Base-by-base conservation (phyloP, 2,329 filamentous ascomycete species). In the Diaporthe sp. region DNA sequence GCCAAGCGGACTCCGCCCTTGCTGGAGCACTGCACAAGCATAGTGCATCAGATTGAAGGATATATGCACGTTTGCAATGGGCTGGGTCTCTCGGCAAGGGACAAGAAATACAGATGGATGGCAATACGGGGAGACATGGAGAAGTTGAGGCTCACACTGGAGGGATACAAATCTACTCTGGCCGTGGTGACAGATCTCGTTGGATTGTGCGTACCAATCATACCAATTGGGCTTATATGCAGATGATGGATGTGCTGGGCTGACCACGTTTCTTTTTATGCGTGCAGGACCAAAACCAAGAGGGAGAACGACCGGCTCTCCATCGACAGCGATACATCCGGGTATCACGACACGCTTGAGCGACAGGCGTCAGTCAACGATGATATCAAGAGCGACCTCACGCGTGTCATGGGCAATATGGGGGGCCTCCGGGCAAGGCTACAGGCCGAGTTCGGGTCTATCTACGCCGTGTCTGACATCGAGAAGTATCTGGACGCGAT, bases 401-500 rank as follows among this genome's bases (percentile, higher is more conserved):
- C 80, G 2, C 80, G 78, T 17, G 78, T 85, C 8, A 77, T 84
- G 10, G 80, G 81, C 22, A 81, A 83, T 61, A 83, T 86, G 77
- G 78, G 79, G 67, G 78, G 82, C 28, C 75, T 84, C 9, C 79
- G 81, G 13, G 76, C 78, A 25, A 78, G 80, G 28, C 67, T 85
- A 8, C 80, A 82, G n/a, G 74, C 77, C n/a, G 82, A 84, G 45
- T 80, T 94, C 81, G 92, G 91, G 79, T 89, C 89, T 76, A 91
- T 90, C 82, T 89, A 92, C n/a, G 91, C 93, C 72, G 91, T 94
- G 76, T 90, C 91, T 2, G 90, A 88, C 4, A 89, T 92, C n/a
- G 92, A 92, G 74, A 92, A 89, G 30, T 92, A 93, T 76, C 88
- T 92, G 75, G 92, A 94, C 80, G 90, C 92, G 0, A 88, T 95